phyloP scores from a whole-genome alignment of 148 eudicot genomes.

The Heliamphora exappendiculata region DNA sequence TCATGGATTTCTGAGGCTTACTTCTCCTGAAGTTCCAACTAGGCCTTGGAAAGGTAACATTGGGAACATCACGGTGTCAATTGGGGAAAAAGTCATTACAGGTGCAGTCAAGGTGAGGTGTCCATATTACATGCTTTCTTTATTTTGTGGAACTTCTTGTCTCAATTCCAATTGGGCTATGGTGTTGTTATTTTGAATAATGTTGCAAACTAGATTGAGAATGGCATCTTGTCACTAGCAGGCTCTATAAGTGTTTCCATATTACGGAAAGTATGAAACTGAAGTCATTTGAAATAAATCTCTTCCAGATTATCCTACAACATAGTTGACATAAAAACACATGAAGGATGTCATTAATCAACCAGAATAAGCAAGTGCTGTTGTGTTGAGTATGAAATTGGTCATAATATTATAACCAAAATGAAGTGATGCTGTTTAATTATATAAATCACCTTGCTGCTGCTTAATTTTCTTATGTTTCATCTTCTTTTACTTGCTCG shows the following conservation, averaged over 20 bases:
- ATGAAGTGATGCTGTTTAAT: not conserved
- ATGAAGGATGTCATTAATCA: not conserved
- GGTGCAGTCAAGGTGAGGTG: conserved; percentile 71
- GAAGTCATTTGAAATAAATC: not conserved
- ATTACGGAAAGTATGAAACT: not conserved
- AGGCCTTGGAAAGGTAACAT: conserved; percentile 35
- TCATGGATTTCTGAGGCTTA: conserved; percentile 36
- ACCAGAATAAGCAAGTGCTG: not conserved
- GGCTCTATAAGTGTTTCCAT: not conserved
- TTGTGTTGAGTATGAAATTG: not conserved
- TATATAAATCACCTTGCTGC: not conserved
- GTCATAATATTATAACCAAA: not conserved
- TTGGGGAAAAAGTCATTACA: conserved; percentile 52
- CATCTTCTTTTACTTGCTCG: not conserved
- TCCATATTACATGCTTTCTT: not conserved
- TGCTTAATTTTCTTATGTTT: not conserved
- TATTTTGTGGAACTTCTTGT: not conserved
- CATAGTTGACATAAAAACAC: not conserved
- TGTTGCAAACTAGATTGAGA: not conserved
- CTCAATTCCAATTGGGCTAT: not conserved
- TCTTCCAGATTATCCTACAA: not conserved
- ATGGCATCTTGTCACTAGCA: not conserved
- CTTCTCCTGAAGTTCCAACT: conserved; percentile 25
- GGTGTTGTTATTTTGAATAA: not conserved
- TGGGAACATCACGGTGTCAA: conserved; percentile 38